A percentile compares a stretch with the other conserved stretches of the same genome.
Conservation (phyloP, 2,329 filamentous ascomycete species). For the Fonsecaea monophora region DNA sequence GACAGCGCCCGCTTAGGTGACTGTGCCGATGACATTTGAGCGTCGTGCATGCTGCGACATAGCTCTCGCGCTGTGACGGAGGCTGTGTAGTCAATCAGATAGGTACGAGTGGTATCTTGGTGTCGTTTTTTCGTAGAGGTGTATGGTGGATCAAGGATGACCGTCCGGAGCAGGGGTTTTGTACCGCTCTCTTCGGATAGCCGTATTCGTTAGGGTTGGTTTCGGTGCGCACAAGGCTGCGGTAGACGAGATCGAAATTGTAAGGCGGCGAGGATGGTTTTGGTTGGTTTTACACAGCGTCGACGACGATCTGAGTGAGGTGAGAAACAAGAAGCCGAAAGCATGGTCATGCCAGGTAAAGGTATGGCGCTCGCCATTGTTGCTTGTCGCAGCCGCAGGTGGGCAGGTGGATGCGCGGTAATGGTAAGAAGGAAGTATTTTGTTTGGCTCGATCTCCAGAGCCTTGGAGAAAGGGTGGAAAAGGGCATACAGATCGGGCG, state of each 20-base stretch:
- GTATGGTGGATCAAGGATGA: slow-evolving; percentile 2
- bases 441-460: slow-evolving; percentile 36
- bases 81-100: not conserved
- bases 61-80: slow-evolving; percentile 16
- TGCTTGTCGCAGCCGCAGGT: slow-evolving; percentile 11
- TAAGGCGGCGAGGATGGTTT: not conserved
- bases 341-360: slow-evolving; percentile 4
- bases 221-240: not conserved
- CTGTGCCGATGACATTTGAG: slow-evolving; percentile 14
- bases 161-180: not conserved
- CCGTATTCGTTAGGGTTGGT: not conserved
- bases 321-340: slow-evolving; percentile 17
- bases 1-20: slow-evolving; percentile 33
- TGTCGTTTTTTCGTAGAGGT: not conserved
- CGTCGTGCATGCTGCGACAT: slow-evolving; percentile 34
- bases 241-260: slow-evolving; percentile 6
- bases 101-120: not conserved
- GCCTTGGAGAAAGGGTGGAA: slow-evolving; percentile 24
- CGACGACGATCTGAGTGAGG: slow-evolving; percentile 11
- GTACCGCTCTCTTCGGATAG: not conserved
- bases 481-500: slow-evolving; percentile 30
- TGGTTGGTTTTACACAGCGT: slow-evolving; percentile 2
- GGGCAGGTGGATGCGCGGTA: slow-evolving; percentile 8
- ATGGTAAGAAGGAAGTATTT: slow-evolving; percentile 13
- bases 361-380: slow-evolving; percentile 26